Evolutionary conservation across 2,329 filamentous ascomycete genomes (phyloP), one percentile per base, ranked within the genome.

Genomic region (Diaporthe citrichinensis): DNA sequence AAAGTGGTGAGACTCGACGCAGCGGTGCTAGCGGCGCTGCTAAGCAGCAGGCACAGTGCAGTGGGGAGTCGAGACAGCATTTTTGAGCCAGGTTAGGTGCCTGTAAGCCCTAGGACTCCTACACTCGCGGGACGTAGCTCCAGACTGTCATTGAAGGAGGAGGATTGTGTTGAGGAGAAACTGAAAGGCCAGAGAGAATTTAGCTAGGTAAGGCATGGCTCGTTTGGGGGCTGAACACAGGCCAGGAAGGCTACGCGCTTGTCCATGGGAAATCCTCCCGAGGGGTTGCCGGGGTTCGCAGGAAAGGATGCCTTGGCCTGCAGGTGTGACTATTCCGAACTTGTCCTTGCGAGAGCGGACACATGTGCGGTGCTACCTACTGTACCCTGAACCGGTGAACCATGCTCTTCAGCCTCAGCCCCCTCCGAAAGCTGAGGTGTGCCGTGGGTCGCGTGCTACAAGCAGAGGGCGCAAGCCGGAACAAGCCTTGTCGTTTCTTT

Each of bases 1-100:
- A 71, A 74, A 15, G 55, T 62, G 25, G 46, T 49, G 5, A 71
- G 57, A 36, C 41, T 74, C 8, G 73, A 74, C 10, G 65, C 73
- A 34, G 28, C 34, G 25, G 34, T 46, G 9, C 46, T 41, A 34
- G 53, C 62, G 36, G 49, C 69, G 36, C 46, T 53, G 44, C 25
- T 28, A 15, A 74, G 55, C 14, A 74, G 67, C 8, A 74, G 46
- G 67, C 41, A 51, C 65, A 71, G 57, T n/a, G 58, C 58, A 25
- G 58, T 34, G 17, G 46, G 71, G 6, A 44, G 25, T 44, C 46
- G 58, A 46, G 58, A 34, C 28, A 34, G 36, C 71, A 73, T 73
- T 3, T 3, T 41, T 73, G 71, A 55, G 5, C 12, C 31, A 46
- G 28, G 23, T 15, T 23, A 20, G 23, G 23, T 20, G 34, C 14